Percentiles rank a stretch among this genome's conserved stretches.
These are phyloP conservation scores for Termitomyces sp. DNA, from an alignment of 768 basidiomycete genomes.

Conservation along the genomic window DNA sequence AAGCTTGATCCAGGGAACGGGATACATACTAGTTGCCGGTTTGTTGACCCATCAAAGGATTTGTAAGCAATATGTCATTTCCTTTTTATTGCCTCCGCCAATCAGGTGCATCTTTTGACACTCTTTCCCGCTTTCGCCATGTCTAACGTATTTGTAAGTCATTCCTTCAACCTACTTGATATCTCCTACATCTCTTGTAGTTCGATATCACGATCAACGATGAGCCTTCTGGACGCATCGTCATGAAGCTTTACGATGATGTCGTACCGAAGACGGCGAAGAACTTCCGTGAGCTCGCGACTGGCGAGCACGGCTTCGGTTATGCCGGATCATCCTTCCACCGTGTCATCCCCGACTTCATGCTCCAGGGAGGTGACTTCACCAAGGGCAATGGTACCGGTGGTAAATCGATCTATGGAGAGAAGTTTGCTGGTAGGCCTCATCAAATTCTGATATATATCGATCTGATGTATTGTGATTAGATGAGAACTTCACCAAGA, in stretches of 20 bases:
- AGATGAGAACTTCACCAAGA: conserved; percentile 83
- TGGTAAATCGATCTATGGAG: conserved; percentile 76
- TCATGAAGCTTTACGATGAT: conserved; percentile 84
- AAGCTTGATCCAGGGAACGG: too few species aligned
- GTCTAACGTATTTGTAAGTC: conserved; percentile 1
- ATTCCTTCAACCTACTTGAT: not conserved
- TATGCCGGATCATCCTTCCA: conserved; percentile 71
- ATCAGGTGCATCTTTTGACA: not conserved
- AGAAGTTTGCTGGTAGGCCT: conserved; percentile 54
- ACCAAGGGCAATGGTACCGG: conserved; percentile 67
- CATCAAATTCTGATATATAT: not conserved
- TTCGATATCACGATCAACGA: conserved; percentile 58
- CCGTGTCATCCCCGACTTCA: conserved; percentile 78
- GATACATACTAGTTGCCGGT: not conserved
- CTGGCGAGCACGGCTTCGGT: conserved; percentile 67
- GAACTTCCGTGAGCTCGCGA: conserved; percentile 90
- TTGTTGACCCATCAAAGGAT: not conserved
- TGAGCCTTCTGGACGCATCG: conserved; percentile 46
- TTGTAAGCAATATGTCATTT: not conserved
- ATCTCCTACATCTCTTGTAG: conserved; percentile 24
- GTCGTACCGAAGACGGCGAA: conserved; percentile 66
- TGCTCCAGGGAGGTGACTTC: conserved; percentile 92
- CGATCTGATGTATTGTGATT: conserved; percentile 5
- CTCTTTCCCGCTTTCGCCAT: not conserved
- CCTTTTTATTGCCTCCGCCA: conserved; percentile 1